Base-by-base conservation (phyloP, 192 early-diverging fungal species). In the Entophlyctis luteolus region DNA sequence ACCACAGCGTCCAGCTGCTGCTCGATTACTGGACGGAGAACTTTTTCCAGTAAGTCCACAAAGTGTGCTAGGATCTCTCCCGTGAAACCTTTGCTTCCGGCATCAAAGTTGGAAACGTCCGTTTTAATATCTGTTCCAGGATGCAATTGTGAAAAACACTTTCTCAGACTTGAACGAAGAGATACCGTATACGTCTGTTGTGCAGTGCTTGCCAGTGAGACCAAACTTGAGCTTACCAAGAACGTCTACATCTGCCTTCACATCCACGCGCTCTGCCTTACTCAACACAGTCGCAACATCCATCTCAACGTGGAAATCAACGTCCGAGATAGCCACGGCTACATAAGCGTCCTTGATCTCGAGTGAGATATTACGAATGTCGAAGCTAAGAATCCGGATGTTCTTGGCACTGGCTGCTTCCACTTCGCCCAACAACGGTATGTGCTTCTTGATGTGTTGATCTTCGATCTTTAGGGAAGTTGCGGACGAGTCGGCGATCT, bases 61-160 rank as follows among this genome's bases (percentile, higher is more conserved):
- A 53, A 14, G 8, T 48, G 12, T 6, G 62, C 8, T 10, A 65
- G 20, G 20, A 52, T 52, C 6, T 65, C 34, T 0, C 62, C 62
- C 25, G 62, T 34, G 29, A 52, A 23, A 0, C 62, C 62, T 5
- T 46, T 52, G 46, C 62, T 34, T 22, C 53, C 18, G 6, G 62
- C 29, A 34, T 65, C 62, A 65, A 65, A 65, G 62, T 65, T 33
- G 18, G 39, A 10, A 14, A 60, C 8, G 58, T 37, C n/a, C 0
- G 31, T 22, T 6, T 10, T 45, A 45, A 16, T 28, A 16, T 60
- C 55, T 35, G 55, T 2, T 14, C 25, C n/a, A 23, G 31, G 37
- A 35, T 12, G 55, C 16, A 28, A 57, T 36, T 22, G 1, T 57
- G 29, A 29, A 35, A 27, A 35, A 28, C 14, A 25, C 1, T n/a